Evolutionary conservation across 2,329 filamentous ascomycete species (phyloP), one percentile per base, ranked within the genome.

Genomic region (Fonsecaea monophora): DNA sequence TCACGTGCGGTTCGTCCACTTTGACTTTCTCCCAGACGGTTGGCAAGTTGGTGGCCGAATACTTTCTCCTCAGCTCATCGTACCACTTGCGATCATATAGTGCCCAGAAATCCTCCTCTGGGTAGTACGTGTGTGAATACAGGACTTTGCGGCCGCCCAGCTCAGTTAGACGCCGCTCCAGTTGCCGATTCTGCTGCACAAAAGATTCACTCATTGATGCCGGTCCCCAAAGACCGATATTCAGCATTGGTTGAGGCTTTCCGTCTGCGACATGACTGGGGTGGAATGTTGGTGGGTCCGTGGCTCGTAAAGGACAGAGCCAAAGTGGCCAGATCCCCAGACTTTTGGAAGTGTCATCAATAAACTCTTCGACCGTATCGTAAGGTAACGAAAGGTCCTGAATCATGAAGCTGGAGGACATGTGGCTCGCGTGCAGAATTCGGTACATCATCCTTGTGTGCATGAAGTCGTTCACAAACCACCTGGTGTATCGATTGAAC

Each of bases 121-220:
- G 81, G 77, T 92, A 92, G 79, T 91, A 93, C 0, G 90, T 89
- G 73, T 92, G 89, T 3, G 90, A 90, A 76, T 94, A 94, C 9
- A 93, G 81, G 89, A 90, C 92, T 80, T 93, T 93, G 79, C 89
- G 85, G 5, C 91, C 91, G 63, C 88, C 87, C 1, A 93, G 84
- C 71, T 87, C 83, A 56, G 81, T 80, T 18, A 92, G 84, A 74
- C 89, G 88, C 40, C 80, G 78, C 79, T 93, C 91, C 15, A 93
- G 82, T 56, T 83, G 83, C 55, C 87, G 84, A 78, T 93, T 93
- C 72, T 85, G 85, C 60, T 77, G 74, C 1, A 92, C 82, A 73
- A 91, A 92, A 21, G 82, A 81, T 1, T 78, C 77, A 38, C 79
- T 73, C 1, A 81, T 76, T 2, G 89, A 87, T 7, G 90, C 91